These are phyloP conservation scores for Alternaria sp. DNA, from an alignment of 2,329 filamentous ascomycete genomes.

Conservation along the genomic window DNA sequence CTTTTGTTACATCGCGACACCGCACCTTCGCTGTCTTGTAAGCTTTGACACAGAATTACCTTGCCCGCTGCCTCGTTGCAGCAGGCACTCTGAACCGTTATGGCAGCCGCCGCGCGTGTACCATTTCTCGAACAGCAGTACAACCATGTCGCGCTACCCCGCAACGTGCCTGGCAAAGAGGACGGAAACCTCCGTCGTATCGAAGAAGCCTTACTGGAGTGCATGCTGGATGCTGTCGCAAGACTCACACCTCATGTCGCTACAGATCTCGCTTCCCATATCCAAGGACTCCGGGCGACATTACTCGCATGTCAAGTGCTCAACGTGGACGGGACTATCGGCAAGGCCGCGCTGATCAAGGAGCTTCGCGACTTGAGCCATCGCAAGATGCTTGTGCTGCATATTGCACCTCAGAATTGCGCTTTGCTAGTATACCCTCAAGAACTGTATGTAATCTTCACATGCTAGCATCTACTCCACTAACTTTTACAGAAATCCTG, in stretches of 20 bases:
- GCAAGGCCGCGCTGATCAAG: constrained; percentile 30
- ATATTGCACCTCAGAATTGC: constrained; percentile 61
- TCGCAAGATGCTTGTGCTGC: constrained; percentile 51
- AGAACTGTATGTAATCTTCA: constrained; percentile 41
- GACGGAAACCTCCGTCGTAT: constrained; percentile 41
- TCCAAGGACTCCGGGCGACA: constrained; percentile 27
- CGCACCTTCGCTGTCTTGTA: neutral
- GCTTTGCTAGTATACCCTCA: constrained; percentile 55
- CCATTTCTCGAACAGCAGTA: constrained; percentile 39
- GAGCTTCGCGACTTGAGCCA: constrained; percentile 28
- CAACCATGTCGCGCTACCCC: constrained; percentile 52
- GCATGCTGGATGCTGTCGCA: constrained; percentile 38
- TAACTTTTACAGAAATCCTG: constrained; percentile 21
- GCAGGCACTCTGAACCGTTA: constrained; percentile 15
- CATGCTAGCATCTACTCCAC: neutral
- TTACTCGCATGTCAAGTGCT: constrained; percentile 29
- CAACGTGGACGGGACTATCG: constrained; percentile 35
- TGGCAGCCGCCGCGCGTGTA: constrained; percentile 22
- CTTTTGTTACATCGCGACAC: neutral
- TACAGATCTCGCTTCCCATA: constrained; percentile 11
- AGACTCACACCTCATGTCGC: constrained; percentile 23
- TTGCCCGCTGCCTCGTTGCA: constrained; percentile 12
- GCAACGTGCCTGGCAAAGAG: constrained; percentile 48
- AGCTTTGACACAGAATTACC: neutral
- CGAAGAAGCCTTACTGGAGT: constrained; percentile 40